A percentile compares a stretch with the other conserved stretches of the same genome.
Evolutionary conservation across 2,329 filamentous ascomycete genomes (phyloP).

Genomic region (Microdochium trichocladiopsis): DNA sequence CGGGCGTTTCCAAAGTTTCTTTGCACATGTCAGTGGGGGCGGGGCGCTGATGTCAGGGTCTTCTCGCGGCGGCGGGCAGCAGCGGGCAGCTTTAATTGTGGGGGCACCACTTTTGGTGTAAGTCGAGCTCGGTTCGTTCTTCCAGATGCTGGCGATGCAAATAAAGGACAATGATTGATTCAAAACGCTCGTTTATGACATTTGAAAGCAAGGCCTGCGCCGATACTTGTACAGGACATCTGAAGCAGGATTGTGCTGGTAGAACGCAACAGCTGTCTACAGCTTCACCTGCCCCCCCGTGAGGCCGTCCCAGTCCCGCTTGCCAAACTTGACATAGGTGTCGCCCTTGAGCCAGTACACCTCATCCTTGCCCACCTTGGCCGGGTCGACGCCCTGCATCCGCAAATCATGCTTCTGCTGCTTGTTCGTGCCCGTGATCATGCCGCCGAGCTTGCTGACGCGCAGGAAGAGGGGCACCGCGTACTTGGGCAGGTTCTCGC

Average conservation of each 20-base stretch:
- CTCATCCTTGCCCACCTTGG: conserved; percentile 37
- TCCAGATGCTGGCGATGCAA: too few relatives aligned
- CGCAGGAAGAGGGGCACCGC: conserved; percentile 75
- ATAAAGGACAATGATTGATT: too few relatives aligned
- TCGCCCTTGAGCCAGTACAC: conserved; percentile 60
- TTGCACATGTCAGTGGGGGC: background rate
- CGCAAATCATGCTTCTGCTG: conserved; percentile 73
- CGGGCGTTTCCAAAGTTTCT: background rate
- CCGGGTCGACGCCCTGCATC: conserved; percentile 66
- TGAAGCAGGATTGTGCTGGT: too few relatives aligned
- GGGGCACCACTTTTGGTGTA: too few relatives aligned
- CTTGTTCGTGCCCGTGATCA: conserved; percentile 80
- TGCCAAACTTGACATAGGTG: conserved; percentile 60
- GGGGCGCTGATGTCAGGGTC: background rate
- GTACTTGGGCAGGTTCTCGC: conserved; percentile 58
- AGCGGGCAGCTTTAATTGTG: too few relatives aligned
- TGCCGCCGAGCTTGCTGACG: conserved; percentile 49
- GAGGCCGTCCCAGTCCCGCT: conserved; percentile 62
- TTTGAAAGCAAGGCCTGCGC: too few relatives aligned
- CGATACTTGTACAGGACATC: too few relatives aligned
- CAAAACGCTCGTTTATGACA: too few relatives aligned
- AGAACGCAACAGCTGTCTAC: too few relatives aligned
- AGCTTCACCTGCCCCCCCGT: conserved; percentile 64
- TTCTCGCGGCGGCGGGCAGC: background rate
- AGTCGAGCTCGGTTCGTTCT: too few relatives aligned